phyloP scores from a whole-genome alignment of 2,329 filamentous ascomycete species.

The Xylaria sp. region DNA sequence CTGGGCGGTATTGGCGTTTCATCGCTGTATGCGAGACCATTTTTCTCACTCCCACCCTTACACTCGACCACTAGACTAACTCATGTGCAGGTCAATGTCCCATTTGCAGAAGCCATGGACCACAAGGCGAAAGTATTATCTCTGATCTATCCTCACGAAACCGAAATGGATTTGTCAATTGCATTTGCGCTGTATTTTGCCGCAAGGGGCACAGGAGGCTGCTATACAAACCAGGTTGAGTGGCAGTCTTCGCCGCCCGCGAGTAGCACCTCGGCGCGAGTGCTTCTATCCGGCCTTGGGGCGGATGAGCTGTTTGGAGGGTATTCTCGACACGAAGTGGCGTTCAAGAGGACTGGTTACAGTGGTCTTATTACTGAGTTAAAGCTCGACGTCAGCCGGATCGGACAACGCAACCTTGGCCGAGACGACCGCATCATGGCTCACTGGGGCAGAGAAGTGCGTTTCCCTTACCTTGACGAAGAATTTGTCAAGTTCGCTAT shows the following conservation, averaged over 20 bases:
- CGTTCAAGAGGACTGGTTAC: slow-evolving; percentile 74
- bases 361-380: slow-evolving; percentile 79
- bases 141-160: slow-evolving; percentile 91
- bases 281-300: slow-evolving; percentile 89
- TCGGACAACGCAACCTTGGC: slow-evolving; percentile 93
- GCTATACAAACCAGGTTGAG: slow-evolving; percentile 43
- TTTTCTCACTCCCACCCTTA: background rate
- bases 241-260: slow-evolving; percentile 30
- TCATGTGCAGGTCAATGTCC: slow-evolving; percentile 70
- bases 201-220: slow-evolving; percentile 70
- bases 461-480: slow-evolving; percentile 93
- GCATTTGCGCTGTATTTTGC: slow-evolving; percentile 94
- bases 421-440: slow-evolving; percentile 91
- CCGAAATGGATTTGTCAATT: slow-evolving; percentile 98
- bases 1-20: slow-evolving; percentile 78
- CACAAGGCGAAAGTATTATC: slow-evolving; percentile 73
- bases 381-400: slow-evolving; percentile 79
- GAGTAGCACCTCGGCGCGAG: slow-evolving; percentile 70
- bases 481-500: slow-evolving; percentile 82
- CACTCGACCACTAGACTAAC: background rate
- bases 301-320: slow-evolving; percentile 97
- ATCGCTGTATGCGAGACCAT: slow-evolving; percentile 60
- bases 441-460: slow-evolving; percentile 85
- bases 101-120: slow-evolving; percentile 73
- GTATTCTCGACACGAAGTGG: slow-evolving; percentile 81